Base-by-base conservation (phyloP, 306 rosid genomes). In the Quercus cerris region DNA sequence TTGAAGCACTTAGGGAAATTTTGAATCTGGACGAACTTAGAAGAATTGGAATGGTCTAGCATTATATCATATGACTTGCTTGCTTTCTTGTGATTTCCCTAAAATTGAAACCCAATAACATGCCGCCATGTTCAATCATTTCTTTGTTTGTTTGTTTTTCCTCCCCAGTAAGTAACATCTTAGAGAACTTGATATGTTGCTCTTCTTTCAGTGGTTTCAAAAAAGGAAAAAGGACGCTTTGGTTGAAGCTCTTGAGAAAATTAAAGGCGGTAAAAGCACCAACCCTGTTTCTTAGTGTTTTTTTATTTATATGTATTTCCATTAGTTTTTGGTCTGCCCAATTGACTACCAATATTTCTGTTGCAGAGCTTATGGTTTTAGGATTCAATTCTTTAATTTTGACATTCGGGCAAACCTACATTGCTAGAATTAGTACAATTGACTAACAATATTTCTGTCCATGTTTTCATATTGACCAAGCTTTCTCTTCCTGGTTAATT, bases 331-430 rank as follows among this genome's bases (percentile, higher is more conserved):
- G 38, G 25, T 33, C 9, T 67, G n/a, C 38, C 22, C 52, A 79
- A 28, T 31, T 55, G 31, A 1, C 46, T 13, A 14, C 11, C 22
- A 20, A 41, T 59, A 22, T 68, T 38, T n/a, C 19, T 70, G 13
- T 57, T 79, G 91, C 98, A 95, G 99, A 95, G 88, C 94, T 95
- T 67, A 93, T 95, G 99, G 88, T 93, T 84, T 85, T 95, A 77
- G 99, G 99, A 70, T 95, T 95, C 82, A 95, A 93, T 63, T 95
- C 98, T 28, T 85, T 95, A 71, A 74, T 95, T 7, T 86, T 95
- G 71, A 95, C 99, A 74, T 93, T 93, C 64, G 92, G 94, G 13
- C 99, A 93, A 91, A 83, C 14, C 79, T 90, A 80, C 89, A 90
- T 95, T 28, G 75, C 95, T 66, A 28, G 59, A 49, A 14, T 86